Conservation (phyloP, 2,329 filamentous ascomycete species). For the Nemania sp. region DNA sequence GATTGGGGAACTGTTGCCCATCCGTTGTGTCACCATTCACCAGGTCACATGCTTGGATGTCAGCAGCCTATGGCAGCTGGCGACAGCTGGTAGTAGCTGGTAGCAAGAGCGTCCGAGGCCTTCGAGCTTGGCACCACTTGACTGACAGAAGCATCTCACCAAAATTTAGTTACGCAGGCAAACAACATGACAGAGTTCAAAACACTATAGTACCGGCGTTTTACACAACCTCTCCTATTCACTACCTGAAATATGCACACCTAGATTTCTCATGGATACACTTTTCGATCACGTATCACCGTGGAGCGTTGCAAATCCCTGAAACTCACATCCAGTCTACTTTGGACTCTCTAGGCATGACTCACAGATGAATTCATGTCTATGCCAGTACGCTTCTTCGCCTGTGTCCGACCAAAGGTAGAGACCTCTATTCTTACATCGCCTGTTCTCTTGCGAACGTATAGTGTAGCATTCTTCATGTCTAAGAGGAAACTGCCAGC, state of each 20-base stretch:
- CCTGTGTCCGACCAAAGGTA: not conserved
- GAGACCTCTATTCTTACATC: not conserved
- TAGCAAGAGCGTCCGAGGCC: no score
- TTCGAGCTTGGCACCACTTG: no score
- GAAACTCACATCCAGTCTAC: not conserved
- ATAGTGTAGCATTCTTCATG: slow-evolving; percentile 30
- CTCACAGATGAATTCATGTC: slow-evolving; percentile 21
- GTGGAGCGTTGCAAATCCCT: no score
- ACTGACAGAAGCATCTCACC: no score
- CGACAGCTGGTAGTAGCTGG: not conserved
- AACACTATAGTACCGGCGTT: not conserved
- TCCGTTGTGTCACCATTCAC: no score
- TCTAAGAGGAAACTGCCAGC: slow-evolving; percentile 38
- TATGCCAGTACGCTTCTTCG: not conserved
- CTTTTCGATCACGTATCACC: no score
- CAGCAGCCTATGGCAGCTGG: not conserved
- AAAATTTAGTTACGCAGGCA: not conserved
- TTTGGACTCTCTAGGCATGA: not conserved
- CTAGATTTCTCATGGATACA: no score
- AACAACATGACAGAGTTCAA: not conserved
- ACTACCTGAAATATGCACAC: not conserved
- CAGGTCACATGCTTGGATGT: not conserved
- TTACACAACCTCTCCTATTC: no score
- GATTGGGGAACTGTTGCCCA: no score
- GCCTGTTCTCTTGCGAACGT: not conserved